Conservation (phyloP, 305 asterid species). For the Ajuga reptans region DNA sequence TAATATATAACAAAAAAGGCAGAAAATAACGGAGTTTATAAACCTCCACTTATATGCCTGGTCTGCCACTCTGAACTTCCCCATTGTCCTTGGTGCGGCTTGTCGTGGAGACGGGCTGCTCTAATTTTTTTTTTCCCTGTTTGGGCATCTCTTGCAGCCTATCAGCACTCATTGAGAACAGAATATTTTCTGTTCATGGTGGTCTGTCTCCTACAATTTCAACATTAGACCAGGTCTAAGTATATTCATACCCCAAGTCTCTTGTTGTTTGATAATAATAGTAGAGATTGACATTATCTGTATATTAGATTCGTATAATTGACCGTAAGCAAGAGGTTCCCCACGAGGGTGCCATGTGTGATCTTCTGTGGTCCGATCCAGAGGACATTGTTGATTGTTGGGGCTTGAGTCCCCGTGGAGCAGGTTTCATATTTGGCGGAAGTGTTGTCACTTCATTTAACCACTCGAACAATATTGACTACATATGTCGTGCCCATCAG, state of each 20-base stretch:
- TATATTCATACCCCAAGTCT: constrained; percentile 4
- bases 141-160: constrained; percentile 32
- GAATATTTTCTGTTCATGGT: constrained; percentile 52
- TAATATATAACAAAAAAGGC: not conserved
- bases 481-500: constrained; percentile 93
- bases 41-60: constrained; percentile 1
- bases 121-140: not conserved
- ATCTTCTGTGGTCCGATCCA: constrained; percentile 96
- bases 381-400: constrained; percentile 94
- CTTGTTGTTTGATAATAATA: not conserved
- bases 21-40: not conserved
- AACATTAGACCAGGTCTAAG: constrained; percentile 76
- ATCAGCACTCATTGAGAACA: constrained; percentile 65
- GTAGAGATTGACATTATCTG: constrained; percentile 10
- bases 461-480: constrained; percentile 79
- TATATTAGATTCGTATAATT: constrained; percentile 63
- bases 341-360: constrained; percentile 98
- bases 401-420: constrained; percentile 99
- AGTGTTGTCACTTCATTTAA: constrained; percentile 72
- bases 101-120: constrained; percentile 7
- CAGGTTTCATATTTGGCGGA: constrained; percentile 91
- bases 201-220: constrained; percentile 53
- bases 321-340: constrained; percentile 98
- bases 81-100: not conserved
- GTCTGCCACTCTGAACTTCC: not conserved